Evolutionary conservation across 805 yeast genomes (phyloP), one percentile per base, ranked within the genome.

Genomic region (Spencermartinsiella europaea): DNA sequence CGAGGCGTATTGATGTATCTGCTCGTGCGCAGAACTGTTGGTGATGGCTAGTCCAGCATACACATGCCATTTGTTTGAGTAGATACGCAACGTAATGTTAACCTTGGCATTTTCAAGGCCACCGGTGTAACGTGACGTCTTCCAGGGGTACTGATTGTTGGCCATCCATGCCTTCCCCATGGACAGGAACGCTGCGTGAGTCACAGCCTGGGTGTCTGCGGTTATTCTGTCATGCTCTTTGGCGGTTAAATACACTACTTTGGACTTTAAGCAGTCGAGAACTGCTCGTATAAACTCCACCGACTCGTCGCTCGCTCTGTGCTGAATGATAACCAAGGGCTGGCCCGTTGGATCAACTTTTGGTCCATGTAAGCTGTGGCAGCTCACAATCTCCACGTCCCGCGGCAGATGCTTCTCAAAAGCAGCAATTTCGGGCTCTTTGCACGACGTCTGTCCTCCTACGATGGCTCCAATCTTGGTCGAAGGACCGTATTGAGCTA

Each of bases 361-460:
- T 3, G 99, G 98, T 0, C 99, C 99, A 67, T 93, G 99, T 51
- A 93, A 70, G 0, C 97, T 89, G 63, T 93, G 99, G 20, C 95
- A 76, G 1, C 95, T 77, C 10, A 93, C 78, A 21, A 93, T 91
- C 38, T 86, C 85, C 3, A 80, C 83, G 66, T 93, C 98, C 0
- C 58, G 49, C 0, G 98, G 97, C 27, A 88, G 63, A 54, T 76
- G 68, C 38, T 71, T 69, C 56, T 89, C 96, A 62, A 93, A 86
- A 0, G 97, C 96, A 14, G 67, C 72, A 21, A 93, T 83, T 61
- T 93, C 99, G 0, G 95, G 95, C 21, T 78, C 81, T 60, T 93
- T 93, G 67, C 98, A 91, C 7, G 96, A 85, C 0, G 99, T 90
- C 66, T 93, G 99, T 5, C 99, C 99, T n/a, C 98, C 99, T 3